Base-by-base conservation (phyloP, 805 yeast genomes). In the Cyberlindnera xylosilytica region DNA sequence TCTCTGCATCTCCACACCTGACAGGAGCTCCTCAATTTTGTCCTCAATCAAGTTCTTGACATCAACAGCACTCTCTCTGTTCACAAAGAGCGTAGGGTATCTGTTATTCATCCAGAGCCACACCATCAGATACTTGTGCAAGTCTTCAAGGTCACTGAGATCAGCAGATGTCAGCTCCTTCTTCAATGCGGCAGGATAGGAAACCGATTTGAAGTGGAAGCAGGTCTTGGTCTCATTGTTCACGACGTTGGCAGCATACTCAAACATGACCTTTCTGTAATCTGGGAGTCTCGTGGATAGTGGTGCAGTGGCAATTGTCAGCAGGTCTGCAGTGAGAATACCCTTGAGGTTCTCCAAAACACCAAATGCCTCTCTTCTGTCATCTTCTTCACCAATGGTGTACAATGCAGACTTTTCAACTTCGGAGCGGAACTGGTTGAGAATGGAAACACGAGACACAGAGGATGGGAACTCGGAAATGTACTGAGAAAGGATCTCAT, bases 41-140 rank as follows among this genome's bases (percentile, higher is more conserved):
- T 65, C 53, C 46, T 90, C 96, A 39, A 88, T 78, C 46, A 86
- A 63, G 22, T 76, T 66, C 58, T 85, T 85, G 53, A 87, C 62
- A 42, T 84, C 86, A 19, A 63, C 60, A 0, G 96, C 96, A 36
- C 87, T 75, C 45, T 81, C 86, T 13, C 79, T 69, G 60, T 88
- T 96, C 15, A 84, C 76, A 53, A 89, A 87, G 38, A 79, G 72
- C 23, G 83, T 79, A 1, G 97, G 96, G 69, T 83, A 91, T 55
- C 97, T 69, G 60, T 87, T 90, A 41, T 86, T 74, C 47, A 91
- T 69, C 99, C 99, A 91, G 57, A 87, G 67, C 57, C 78, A 91
- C 6, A 86, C 64, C 51, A 81, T 73, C 15, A 87, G 71, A 34
- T 77, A 65, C 50, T 79, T 78, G 64, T 89, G 95, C 45, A 83